Conservation (phyloP, 345 rosid genomes). For the Linum tenue region DNA sequence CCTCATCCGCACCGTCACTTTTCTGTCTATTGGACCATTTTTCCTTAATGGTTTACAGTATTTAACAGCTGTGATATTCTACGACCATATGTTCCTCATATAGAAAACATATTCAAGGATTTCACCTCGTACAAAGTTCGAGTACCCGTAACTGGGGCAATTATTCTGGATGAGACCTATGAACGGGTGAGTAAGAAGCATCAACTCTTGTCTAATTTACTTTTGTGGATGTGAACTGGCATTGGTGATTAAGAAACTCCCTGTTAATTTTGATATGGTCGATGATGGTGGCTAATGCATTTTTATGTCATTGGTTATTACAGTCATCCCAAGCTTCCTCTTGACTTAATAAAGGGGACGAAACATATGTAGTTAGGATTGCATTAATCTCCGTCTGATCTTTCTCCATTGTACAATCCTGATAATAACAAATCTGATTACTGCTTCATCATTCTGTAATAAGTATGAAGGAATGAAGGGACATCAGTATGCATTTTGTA, state of each 20-base stretch:
- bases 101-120: conserved; percentile 90
- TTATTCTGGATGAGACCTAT: conserved; percentile 83
- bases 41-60: conserved; percentile 52
- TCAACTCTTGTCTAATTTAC: neutral
- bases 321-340: neutral
- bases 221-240: neutral
- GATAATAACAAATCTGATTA: too few relatives aligned
- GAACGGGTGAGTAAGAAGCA: conserved; percentile 58
- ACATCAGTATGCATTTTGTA: too few relatives aligned
- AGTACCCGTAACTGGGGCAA: conserved; percentile 97
- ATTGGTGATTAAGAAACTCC: neutral
- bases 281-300: too few relatives aligned
- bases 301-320: neutral
- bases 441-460: too few relatives aligned
- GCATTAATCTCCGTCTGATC: neutral
- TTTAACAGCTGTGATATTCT: conserved; percentile 88
- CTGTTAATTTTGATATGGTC: neutral
- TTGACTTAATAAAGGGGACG: neutral
- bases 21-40: conserved; percentile 1
- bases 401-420: neutral
- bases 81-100: conserved; percentile 83
- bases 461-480: too few relatives aligned
- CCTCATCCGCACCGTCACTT: neutral
- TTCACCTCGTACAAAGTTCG: conserved; percentile 95
- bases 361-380: neutral